Base-by-base conservation (phyloP, 116 monocot genomes). In the Zostera marina region DNA sequence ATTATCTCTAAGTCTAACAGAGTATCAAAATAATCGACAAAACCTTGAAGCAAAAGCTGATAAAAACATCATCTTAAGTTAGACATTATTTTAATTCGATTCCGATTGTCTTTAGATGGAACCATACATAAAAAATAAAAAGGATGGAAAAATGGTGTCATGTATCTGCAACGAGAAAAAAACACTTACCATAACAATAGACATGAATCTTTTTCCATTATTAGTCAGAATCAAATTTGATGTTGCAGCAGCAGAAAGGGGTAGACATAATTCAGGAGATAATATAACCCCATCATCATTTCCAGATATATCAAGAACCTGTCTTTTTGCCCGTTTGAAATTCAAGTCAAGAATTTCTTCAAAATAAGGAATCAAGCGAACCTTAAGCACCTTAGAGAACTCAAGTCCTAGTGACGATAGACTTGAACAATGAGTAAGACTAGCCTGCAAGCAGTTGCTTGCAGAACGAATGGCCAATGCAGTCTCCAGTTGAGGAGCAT, bases 311-410 rank as follows among this genome's bases (percentile, higher is more conserved):
- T 89, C 89, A 66, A 68, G 43, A 63, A 98, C 74, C 67, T 53
- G 69, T 77, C 74, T 78, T 73, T 76, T 80, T 60, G 86, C 85
- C 62, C 80, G 65, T 68, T 80, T 77, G 26, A 98, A 85, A 76
- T 90, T 98, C 78, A 83, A 69, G 60, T 90, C 86, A 62, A 98
- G 76, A 24, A 98, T 73, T 66, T 98, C 96, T 71, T 98, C 86
- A 41, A 98, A 42, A 70, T 83, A 77, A 70, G 96, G 96, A 13
- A 63, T 73, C 64, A 98, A 64, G 47, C 85, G 80, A 42, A 86
- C 81, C 78, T 83, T 61, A 58, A 98, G 74, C 41, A 98, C 76
- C 56, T 98, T 86, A 21, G 85, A 80, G 66, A 96, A 89, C 60
- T 88, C 73, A 61, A 89, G 66, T 25, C 89, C 90, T 66, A 83